Base-by-base conservation (phyloP, 768 basidiomycete genomes). In the Antrodiella citrinella region DNA sequence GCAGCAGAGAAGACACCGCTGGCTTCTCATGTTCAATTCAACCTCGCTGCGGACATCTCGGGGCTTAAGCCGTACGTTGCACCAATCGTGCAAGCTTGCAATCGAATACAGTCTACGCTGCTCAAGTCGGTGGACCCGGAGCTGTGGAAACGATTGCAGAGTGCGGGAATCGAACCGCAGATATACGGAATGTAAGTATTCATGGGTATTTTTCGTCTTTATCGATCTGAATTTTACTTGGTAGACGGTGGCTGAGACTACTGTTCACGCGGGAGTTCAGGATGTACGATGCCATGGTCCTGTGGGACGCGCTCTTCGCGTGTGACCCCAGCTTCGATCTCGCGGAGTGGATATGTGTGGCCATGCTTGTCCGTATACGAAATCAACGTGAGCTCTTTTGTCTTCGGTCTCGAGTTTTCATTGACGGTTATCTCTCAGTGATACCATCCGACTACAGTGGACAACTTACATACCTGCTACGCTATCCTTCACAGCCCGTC, bases 281-380 rank as follows among this genome's bases (percentile, higher is more conserved):
- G 38, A 79, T 97, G 73, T 59, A 71, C 2, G 84, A 90, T 53
- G 80, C 89, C 0, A 81, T 99, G 80, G 72, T 78, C 25, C 62
- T 99, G n/a, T 98, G 96, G 96, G 96, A 99, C 65, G 92, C 86
- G 0, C 64, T 98, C 7, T 95, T 99, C 64, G 91, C 95, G 0
- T 84, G 82, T 53, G 90, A 92, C 67, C 77, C 87, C 18, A 73
- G 84, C 0, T 71, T 95, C 23, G 81, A 84, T 46, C 68, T 96
- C 30, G 80, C 85, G 1, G 81, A 84, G 48, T 94, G 89, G 85
- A 72, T 95, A 46, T 93, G 91, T 61, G 83, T 97, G 18, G 89
- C 91, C 1, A 94, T 98, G 93, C 77, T 99, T 15, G 80, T 98
- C 49, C 82, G 96, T 48, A 90, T 97, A 59, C 84, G 96, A 44